Evolutionary conservation across 2,329 filamentous ascomycete species (phyloP).

Genomic region (Colletotrichum theobromicola): DNA sequence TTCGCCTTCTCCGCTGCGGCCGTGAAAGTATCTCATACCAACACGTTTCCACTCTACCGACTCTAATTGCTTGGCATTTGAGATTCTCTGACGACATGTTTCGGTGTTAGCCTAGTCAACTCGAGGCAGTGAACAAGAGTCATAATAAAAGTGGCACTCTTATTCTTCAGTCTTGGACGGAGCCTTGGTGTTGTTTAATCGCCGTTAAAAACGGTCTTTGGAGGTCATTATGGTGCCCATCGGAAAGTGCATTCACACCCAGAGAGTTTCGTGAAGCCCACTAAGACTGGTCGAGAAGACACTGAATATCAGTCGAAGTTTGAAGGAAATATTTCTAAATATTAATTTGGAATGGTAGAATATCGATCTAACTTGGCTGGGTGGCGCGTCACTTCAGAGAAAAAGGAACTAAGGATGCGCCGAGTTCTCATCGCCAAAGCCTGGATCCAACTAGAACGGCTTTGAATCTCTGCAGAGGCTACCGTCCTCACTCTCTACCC

Average conservation of each 20-base stretch:
- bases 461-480: neutral
- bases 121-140: neutral
- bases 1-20: neutral
- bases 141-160: accelerated
- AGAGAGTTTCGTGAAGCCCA: neutral
- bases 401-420: neutral
- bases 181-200: neutral
- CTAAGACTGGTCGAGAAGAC: neutral
- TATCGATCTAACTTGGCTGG: neutral
- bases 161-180: neutral
- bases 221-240: neutral
- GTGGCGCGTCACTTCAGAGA: neutral
- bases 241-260: neutral
- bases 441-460: neutral
- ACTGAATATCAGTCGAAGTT: neutral
- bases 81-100: neutral
- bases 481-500: neutral
- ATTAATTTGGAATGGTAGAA: neutral
- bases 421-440: neutral
- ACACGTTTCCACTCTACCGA: neutral
- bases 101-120: neutral
- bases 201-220: neutral
- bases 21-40: neutral
- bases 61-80: neutral
- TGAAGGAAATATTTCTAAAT: neutral